Conservation (phyloP, 2,329 filamentous ascomycete species). For the Venturia carpophila region DNA sequence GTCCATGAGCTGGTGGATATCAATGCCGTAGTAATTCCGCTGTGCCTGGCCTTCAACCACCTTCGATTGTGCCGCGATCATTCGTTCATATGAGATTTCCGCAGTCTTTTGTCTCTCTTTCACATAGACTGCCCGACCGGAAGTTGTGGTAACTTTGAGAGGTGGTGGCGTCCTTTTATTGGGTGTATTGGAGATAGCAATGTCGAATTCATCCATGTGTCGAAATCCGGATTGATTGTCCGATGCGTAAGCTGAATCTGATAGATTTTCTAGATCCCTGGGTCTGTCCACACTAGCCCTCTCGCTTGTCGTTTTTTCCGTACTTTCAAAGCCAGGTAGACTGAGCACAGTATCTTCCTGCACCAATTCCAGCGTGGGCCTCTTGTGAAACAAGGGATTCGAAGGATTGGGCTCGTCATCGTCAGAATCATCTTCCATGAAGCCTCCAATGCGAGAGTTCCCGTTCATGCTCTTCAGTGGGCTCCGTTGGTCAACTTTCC, state of each 20-base stretch:
- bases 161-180: not conserved
- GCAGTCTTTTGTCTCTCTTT: constrained; percentile 43
- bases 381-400: constrained; percentile 29
- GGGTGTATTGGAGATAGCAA: not conserved
- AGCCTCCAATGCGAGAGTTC: constrained; percentile 16
- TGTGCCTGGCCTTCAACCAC: constrained; percentile 57
- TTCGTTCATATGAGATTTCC: constrained; percentile 53
- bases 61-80: constrained; percentile 60
- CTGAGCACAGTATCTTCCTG: not conserved
- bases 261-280: constrained; percentile 30
- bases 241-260: constrained; percentile 31
- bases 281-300: not conserved
- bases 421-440: constrained; percentile 33
- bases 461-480: constrained; percentile 6
- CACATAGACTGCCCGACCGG: constrained; percentile 41
- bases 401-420: constrained; percentile 26
- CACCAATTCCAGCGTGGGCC: constrained; percentile 24
- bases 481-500: constrained; percentile 26
- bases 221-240: constrained; percentile 3
- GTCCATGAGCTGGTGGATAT: constrained; percentile 77
- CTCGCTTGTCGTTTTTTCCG: constrained; percentile 21
- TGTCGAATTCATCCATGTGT: constrained; percentile 5
- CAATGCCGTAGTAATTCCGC: constrained; percentile 81
- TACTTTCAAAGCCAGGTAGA: not conserved
- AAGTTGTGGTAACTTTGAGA: constrained; percentile 10